Evolutionary conservation across 352 stramenopile species (phyloP).

Genomic region (Phytophthora capsici): DNA sequence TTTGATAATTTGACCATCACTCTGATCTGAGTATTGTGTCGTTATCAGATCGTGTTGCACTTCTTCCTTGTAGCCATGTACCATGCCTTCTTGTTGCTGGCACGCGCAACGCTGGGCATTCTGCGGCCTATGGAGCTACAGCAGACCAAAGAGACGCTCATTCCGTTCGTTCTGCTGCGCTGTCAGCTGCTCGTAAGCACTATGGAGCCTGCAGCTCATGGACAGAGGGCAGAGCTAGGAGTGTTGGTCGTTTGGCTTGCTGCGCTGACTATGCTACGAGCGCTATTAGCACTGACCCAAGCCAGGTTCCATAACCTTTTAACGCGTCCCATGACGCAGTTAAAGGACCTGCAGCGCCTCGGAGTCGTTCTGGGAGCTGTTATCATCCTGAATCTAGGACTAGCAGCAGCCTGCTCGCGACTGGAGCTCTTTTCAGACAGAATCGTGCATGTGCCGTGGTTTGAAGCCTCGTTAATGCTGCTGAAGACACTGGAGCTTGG

Average conservation of each 20-base stretch:
- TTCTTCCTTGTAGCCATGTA: constrained; percentile 78
- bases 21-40: constrained; percentile 2
- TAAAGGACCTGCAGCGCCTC: constrained; percentile 63
- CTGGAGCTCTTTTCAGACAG: constrained; percentile 53
- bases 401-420: constrained; percentile 49
- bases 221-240: constrained; percentile 42
- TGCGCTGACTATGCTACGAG: constrained; percentile 62
- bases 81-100: constrained; percentile 62
- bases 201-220: constrained; percentile 45
- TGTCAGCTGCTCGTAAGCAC: constrained; percentile 77
- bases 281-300: constrained; percentile 65
- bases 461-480: constrained; percentile 72
- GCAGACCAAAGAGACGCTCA: constrained; percentile 83
- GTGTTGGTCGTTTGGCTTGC: constrained; percentile 76
- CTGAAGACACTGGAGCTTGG: constrained; percentile 72
- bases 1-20: constrained; percentile 28
- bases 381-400: constrained; percentile 47
- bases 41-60: constrained; percentile 68
- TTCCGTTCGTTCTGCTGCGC: constrained; percentile 79
- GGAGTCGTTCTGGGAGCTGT: constrained; percentile 48
- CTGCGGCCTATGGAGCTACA: constrained; percentile 67
- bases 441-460: constrained; percentile 77
- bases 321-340: constrained; percentile 65
- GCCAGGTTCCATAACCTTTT: constrained; percentile 73
- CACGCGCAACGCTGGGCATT: constrained; percentile 48